Conservation (phyloP, 352 stramenopile species). For the Globisporangium nagaii region DNA sequence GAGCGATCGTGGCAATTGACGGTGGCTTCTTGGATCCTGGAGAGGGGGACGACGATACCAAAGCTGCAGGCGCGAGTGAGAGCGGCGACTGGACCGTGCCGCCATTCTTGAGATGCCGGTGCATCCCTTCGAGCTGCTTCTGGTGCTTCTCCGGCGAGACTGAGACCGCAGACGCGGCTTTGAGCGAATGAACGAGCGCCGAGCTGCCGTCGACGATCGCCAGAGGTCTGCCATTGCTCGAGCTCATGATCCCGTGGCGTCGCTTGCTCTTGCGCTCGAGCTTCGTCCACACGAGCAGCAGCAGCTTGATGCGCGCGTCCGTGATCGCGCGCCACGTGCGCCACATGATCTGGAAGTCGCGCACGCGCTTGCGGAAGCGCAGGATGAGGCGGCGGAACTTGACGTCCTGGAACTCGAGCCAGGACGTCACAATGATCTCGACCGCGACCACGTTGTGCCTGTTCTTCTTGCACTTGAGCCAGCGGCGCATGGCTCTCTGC, state of each 20-base stretch:
- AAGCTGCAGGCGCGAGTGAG: background rate
- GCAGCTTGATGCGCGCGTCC: conserved; percentile 60
- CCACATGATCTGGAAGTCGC: conserved; percentile 74
- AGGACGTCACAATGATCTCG: conserved; percentile 61
- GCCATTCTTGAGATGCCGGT: conserved; percentile 59
- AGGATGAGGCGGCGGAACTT: conserved; percentile 79
- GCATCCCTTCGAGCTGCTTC: conserved; percentile 40
- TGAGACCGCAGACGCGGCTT: background rate
- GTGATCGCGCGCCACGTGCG: conserved; percentile 65
- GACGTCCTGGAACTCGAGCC: conserved; percentile 78
- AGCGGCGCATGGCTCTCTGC: conserved; percentile 35
- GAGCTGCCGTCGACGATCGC: conserved; percentile 2
- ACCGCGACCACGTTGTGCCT: conserved; percentile 19
- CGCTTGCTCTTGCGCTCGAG: conserved; percentile 55
- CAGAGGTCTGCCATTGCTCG: background rate
- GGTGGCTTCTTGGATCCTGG: background rate
- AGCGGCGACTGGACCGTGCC: conserved; percentile 40
- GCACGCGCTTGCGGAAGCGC: conserved; percentile 67
- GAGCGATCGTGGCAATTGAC: conserved; percentile 4
- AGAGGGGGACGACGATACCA: background rate
- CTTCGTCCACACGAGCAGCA: conserved; percentile 62
- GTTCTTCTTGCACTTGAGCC: conserved; percentile 24
- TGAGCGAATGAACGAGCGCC: conserved; percentile 7
- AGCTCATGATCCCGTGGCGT: conserved; percentile 26
- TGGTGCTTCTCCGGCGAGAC: conserved; percentile 17